Evolutionary conservation across 2,329 filamentous ascomycete genomes (phyloP), one percentile per base, ranked within the genome.

Genomic region (Hypoxylon sp.): DNA sequence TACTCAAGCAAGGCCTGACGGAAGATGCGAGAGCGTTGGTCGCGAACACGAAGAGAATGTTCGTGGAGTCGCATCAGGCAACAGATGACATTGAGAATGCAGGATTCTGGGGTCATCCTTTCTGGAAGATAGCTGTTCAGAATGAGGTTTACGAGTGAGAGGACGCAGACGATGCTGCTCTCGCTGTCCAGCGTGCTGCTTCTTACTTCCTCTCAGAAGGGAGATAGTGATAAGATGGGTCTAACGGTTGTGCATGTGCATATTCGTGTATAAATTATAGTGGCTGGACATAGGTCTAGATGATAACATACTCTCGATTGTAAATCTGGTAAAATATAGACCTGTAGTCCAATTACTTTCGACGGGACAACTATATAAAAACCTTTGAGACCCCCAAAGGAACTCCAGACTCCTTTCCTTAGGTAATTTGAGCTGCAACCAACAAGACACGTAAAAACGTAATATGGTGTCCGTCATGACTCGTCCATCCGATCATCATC

Each of bases 401-500:
- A 67, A 69, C 63, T 52, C 63, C 63, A 23, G n/a, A 68, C 66
- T 60, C 67, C 63, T 55, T 57, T 43, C 62, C 56, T 60, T 57
- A 49, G 57, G 43, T 66, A 55, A 55, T 52, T 67, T 17, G 34
- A 52, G 46, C 46, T 36, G 41, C 38, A 43, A 57, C 10, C 19
- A 41, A 13, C 32, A 56, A n/a, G n/a, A 36, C 14, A 45, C 19
- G 25, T 36, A 45, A 51, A 51, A 19, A 34, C n/a, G 3, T 10
- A 56, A 38, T 9, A 36, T 10, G 7, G 7, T 17, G n/a, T 14
- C 6, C 14, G 51, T 76, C 71, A 76, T 46, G 74, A 75, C 65
- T 75, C 74, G 45, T 77, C 74, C 75, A 75, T 77, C 50, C 64
- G 25, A 52, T 63, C 72, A 52, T 63, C 72, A 17, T 64, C 65